Evolutionary conservation across 148 eudicot species (phyloP), one percentile per base, ranked within the genome.

Genomic region (Cornus controversa): DNA sequence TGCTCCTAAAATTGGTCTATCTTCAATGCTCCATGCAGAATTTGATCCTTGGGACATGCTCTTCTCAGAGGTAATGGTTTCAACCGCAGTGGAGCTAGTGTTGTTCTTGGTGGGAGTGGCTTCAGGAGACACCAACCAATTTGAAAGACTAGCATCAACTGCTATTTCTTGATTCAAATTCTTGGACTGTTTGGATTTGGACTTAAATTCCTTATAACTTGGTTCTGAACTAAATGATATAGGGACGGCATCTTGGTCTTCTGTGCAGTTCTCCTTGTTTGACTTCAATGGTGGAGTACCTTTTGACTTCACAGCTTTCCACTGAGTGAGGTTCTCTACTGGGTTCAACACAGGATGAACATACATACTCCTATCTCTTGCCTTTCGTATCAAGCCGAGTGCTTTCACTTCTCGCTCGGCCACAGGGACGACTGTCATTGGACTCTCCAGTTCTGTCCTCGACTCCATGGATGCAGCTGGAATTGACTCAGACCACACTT

Each of bases 101-200:
- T 87, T 74, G 58, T 87, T 91, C 47, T 62, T 79, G 64, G 86
- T 54, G 8, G 87, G 80, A 63, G 87, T 82, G 54, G 74, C 78
- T 78, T 87, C 82, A 10, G 91, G 76, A 9, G 95, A 71, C 75
- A 63, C 81, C 74, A 96, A 66, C 99, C 99, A 96, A 74, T 85
- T 86, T 14, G 99, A 93, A 69, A 96, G 90, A 80, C 99, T 96
- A 74, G 99, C 92, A 82, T 90, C 90, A 71, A 93, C 93, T 24
- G 91, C 87, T 53, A 88, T 71, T 72, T 86, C 93, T 82, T 65
- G 80, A 69, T 78, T 78, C 53, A 47, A 50, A 58, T 73, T 75
- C 80, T 81, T 62, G 11, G 66, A 22, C 57, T 81, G 86, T 71
- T 87, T 78, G 0, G 75, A 70, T 57, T 77, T 85, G 40, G 76